phyloP scores from a whole-genome alignment of 2,329 filamentous ascomycete species.

The Ophiobolus disseminans region DNA sequence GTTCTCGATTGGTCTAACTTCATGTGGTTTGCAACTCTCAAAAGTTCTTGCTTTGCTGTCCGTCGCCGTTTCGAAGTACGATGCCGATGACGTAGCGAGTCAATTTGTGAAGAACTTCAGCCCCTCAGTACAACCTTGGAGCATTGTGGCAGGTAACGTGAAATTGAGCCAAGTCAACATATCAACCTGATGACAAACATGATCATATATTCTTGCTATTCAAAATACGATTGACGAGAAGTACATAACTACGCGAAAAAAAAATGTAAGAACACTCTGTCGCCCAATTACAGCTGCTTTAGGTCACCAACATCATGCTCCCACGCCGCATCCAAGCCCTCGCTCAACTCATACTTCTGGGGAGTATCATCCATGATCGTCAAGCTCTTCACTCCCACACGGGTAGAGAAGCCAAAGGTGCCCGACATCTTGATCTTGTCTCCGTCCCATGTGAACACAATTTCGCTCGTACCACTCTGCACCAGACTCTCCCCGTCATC shows the following conservation, averaged over 20 bases:
- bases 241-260: background rate
- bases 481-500: slow-evolving; percentile 76
- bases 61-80: too few relatives aligned
- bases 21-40: too few relatives aligned
- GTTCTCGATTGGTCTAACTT: too few relatives aligned
- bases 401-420: slow-evolving; percentile 59
- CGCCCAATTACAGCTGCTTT: slow-evolving; percentile 9
- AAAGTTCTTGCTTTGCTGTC: too few relatives aligned
- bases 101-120: too few relatives aligned
- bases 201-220: too few relatives aligned
- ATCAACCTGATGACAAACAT: too few relatives aligned
- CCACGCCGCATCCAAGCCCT: slow-evolving; percentile 30
- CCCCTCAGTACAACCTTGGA: too few relatives aligned
- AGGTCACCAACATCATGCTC: slow-evolving; percentile 21
- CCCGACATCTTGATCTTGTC: slow-evolving; percentile 61
- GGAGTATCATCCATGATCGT: slow-evolving; percentile 28
- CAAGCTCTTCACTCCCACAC: slow-evolving; percentile 29
- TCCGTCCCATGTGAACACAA: slow-evolving; percentile 66
- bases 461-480: slow-evolving; percentile 62
- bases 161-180: too few relatives aligned
- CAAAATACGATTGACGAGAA: background rate
- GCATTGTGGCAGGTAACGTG: too few relatives aligned
- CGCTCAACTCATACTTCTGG: slow-evolving; percentile 31
- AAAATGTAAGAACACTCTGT: slow-evolving; percentile 2
- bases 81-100: too few relatives aligned